Conservation (phyloP, 306 rosid genomes). For the Rubus idaeus region DNA sequence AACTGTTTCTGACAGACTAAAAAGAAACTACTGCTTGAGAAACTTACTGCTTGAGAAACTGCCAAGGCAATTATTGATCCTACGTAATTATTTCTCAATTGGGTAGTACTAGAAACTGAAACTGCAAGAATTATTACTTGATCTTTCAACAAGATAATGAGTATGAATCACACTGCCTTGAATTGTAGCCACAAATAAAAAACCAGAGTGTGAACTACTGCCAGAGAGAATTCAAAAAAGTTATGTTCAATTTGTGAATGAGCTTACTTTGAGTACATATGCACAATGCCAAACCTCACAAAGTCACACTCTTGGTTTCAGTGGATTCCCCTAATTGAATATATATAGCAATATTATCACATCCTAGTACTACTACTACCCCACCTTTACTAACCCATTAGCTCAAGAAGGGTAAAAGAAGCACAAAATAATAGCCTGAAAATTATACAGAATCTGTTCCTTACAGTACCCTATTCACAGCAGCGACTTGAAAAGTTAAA, state of each 20-base stretch:
- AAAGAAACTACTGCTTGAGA: not conserved
- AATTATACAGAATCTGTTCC: not conserved
- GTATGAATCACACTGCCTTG: not conserved
- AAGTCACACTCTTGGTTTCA: not conserved
- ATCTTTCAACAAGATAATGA: conserved; percentile 17
- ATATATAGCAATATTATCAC: not conserved
- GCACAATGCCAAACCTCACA: not conserved
- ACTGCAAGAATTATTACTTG: conserved; percentile 9
- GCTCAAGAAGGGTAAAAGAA: not conserved
- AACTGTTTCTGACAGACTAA: not conserved
- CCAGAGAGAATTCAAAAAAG: not conserved
- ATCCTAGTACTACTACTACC: not conserved
- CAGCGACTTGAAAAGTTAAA: not conserved
- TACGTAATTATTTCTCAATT: not conserved
- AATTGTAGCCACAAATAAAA: conserved; percentile 13
- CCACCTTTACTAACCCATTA: conserved; percentile 7
- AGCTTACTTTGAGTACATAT: not conserved
- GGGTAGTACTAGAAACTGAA: not conserved
- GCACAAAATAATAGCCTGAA: conserved; percentile 4
- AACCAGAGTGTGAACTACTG: not conserved
- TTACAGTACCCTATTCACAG: not conserved
- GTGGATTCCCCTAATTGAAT: not conserved
- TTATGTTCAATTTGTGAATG: not conserved
- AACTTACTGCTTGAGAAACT: not conserved
- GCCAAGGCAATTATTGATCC: conserved; percentile 2